Evolutionary conservation across 768 basidiomycete species (phyloP), one percentile per base, ranked within the genome.

Genomic region (Rhodotorula babjevae): DNA sequence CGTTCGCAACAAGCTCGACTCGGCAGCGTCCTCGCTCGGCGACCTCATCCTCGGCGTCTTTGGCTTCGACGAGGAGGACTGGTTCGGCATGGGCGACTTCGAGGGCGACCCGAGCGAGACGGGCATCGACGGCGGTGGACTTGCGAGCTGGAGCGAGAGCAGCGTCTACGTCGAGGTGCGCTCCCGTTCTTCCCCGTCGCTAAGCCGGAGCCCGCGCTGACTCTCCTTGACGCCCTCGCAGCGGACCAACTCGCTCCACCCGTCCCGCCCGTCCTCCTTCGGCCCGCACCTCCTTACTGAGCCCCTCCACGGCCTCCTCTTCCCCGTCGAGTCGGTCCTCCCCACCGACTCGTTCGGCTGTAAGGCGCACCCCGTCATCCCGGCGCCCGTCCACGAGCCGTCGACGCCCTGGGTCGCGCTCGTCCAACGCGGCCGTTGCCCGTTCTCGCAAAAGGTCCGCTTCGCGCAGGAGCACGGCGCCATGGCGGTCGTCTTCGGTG

Each of bases 401-500:
- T n/a, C 60, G 27, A 31, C 27, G 18, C 60, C 60, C 18, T 94
- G 92, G 90, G 91, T 97, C 79, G 95, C 92, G 0, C 85, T 97
- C 62, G 88, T 96, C 0, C 90, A 95, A 80, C 84, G 95, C 53
- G 94, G 94, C 3, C 82, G 87, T 64, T 98, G 95, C 80, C 88
- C 92, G 69, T 98, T 98, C 79, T 89, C 91, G 19, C 89, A 88
- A 78, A 98, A 98, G 84, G 91, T 84, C 40, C 82, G 89, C 61
- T 87, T 87, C 76, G 89, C 84, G 6, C 83, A 83, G 78, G 75
- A 79, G 57, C 82, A 91, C 31, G 93, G 93, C 18, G 93, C 94
- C 11, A 86, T 84, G 77, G 95, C 89, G 9, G 88, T 96, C 59
- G 88, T 98, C n/a, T 91, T 98, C 15, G 95, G 94, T 50, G 94